phyloP scores from a whole-genome alignment of 2,329 filamentous ascomycete species.

The Ascosphaera aggregata region DNA sequence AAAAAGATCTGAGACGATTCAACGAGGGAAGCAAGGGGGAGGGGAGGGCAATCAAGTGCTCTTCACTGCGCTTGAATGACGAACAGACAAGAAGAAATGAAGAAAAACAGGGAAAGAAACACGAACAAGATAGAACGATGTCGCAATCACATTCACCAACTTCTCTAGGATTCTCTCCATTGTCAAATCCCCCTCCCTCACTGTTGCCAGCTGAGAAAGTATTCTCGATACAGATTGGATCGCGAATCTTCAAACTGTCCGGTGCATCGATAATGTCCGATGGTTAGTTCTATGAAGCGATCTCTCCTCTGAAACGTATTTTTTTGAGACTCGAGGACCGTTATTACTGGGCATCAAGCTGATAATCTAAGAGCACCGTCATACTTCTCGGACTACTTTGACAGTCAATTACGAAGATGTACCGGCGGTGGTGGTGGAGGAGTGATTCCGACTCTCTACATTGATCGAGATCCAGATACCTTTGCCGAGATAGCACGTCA shows the following conservation, averaged over 20 bases:
- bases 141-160: background rate
- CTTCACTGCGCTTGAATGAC: no score
- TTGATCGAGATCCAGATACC: conserved; percentile 75
- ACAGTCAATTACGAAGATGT: conserved; percentile 48
- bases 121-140: no score
- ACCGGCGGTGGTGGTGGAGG: conserved; percentile 35
- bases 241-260: conserved; percentile 42
- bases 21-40: no score
- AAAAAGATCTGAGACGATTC: no score
- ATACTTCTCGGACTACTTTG: conserved; percentile 89
- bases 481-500: conserved; percentile 80
- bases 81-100: no score
- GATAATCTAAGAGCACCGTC: conserved; percentile 54
- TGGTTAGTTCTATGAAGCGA: conserved; percentile 27
- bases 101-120: no score
- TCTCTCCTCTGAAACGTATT: background rate
- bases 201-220: conserved; percentile 39
- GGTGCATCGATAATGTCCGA: conserved; percentile 49
- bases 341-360: conserved; percentile 17
- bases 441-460: conserved; percentile 61
- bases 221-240: conserved; percentile 48
- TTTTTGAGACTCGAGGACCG: no score
- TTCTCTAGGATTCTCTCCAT: conserved; percentile 12
- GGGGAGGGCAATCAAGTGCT: no score
- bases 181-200: no score